phyloP scores from a whole-genome alignment of 331 rosid genomes.

The Malus hybrid region DNA sequence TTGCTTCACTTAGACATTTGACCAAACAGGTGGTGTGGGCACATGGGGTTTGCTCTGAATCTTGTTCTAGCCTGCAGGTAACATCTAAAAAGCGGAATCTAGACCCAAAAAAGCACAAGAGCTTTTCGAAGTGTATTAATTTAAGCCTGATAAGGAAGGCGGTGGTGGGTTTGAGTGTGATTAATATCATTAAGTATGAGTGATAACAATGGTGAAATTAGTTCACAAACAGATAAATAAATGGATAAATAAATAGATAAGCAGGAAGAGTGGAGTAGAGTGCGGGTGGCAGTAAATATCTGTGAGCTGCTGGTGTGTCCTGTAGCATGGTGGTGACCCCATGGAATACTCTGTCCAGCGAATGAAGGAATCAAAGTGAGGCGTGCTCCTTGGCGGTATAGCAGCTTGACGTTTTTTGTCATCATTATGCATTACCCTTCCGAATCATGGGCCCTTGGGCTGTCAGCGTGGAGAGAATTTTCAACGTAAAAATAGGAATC shows the following conservation, averaged over 20 bases:
- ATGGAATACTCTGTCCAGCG: neutral
- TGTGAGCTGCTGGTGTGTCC: neutral
- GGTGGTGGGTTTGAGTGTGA: neutral
- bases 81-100: neutral
- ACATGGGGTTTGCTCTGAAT: slow-evolving; percentile 36
- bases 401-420: neutral
- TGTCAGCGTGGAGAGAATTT: neutral
- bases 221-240: neutral
- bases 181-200: neutral
- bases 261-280: neutral
- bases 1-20: slow-evolving; percentile 14
- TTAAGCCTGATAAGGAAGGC: neutral
- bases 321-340: neutral
- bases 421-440: neutral
- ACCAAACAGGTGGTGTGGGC: slow-evolving; percentile 28
- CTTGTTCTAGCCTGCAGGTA: neutral
- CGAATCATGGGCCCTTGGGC: neutral
- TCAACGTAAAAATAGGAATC: too few species aligned
- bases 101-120: neutral
- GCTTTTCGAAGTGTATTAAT: neutral
- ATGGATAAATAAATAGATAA: neutral
- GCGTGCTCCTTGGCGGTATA: neutral
- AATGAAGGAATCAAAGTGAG: neutral
- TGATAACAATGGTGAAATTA: neutral
- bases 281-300: neutral